These are phyloP conservation scores for Ogataea neopini DNA, from an alignment of 805 yeast species.

Conservation along the genomic window DNA sequence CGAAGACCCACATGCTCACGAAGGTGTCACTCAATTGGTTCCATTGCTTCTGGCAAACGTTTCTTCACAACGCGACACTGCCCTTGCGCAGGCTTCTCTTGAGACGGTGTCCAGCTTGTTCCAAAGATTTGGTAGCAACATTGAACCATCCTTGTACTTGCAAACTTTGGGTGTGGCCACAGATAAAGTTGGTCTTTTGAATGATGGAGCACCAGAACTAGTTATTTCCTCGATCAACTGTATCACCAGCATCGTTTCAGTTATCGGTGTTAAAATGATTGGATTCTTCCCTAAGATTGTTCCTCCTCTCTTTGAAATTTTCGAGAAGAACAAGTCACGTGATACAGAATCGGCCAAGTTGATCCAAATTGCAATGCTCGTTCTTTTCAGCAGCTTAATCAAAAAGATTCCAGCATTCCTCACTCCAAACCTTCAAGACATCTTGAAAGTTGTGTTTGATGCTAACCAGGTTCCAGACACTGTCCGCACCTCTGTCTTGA, in stretches of 20 bases:
- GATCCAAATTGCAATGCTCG: conserved; percentile 69
- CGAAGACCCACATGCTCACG: conserved; percentile 48
- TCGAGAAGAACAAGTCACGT: conserved; percentile 39
- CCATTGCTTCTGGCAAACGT: conserved; percentile 48
- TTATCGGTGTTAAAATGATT: conserved; percentile 82
- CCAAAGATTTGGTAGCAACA: conserved; percentile 56
- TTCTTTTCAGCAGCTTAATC: conserved; percentile 71
- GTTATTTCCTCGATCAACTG: conserved; percentile 73
- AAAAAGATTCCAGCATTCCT: conserved; percentile 87
- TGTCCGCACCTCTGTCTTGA: conserved; percentile 62
- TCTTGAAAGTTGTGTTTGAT: conserved; percentile 57
- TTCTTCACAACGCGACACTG: conserved; percentile 40
- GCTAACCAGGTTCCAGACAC: conserved; percentile 60
- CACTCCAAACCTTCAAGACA: conserved; percentile 62
- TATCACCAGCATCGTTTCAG: conserved; percentile 66
- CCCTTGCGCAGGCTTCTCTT: conserved; percentile 66
- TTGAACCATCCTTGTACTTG: conserved; percentile 49
- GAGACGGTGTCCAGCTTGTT: conserved; percentile 67
- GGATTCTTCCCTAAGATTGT: conserved; percentile 84
- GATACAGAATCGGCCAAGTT: conserved; percentile 36
- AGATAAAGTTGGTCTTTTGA: conserved; percentile 53
- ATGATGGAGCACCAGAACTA: conserved; percentile 51
- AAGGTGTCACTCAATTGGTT: conserved; percentile 53
- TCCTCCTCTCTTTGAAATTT: conserved; percentile 67
- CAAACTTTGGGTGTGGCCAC: conserved; percentile 51